Evolutionary conservation across 2,329 filamentous ascomycete species (phyloP).

Genomic region (Thelonectria rubi): DNA sequence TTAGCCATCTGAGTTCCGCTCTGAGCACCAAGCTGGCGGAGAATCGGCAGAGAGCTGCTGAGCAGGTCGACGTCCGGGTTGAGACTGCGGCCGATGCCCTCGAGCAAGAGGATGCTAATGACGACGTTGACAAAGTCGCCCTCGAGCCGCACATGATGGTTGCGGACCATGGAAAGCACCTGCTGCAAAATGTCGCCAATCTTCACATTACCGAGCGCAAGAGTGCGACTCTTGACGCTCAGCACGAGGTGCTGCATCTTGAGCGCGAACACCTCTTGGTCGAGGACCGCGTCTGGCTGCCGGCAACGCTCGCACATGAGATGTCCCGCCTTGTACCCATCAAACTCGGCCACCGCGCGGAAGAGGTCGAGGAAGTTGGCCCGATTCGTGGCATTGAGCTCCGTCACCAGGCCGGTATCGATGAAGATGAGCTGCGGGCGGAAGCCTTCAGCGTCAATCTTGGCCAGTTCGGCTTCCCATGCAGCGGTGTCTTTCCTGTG

Average conservation of each 20-base stretch:
- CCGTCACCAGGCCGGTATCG: conserved; percentile 93
- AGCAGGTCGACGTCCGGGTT: conserved; percentile 91
- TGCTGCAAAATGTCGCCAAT: conserved; percentile 95
- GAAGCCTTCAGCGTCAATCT: conserved; percentile 88
- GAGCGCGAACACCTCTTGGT: conserved; percentile 89
- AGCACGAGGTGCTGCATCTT: conserved; percentile 98
- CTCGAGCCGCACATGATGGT: conserved; percentile 92
- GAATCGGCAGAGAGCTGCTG: conserved; percentile 84
- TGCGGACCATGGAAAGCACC: conserved; percentile 89
- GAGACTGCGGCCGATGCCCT: conserved; percentile 89
- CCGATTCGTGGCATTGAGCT: conserved; percentile 87
- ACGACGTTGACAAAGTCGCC: conserved; percentile 99
- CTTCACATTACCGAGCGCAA: conserved; percentile 92
- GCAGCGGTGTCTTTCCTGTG: conserved; percentile 67
- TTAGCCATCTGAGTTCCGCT: conserved; percentile 75
- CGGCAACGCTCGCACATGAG: conserved; percentile 96
- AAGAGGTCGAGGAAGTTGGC: conserved; percentile 95
- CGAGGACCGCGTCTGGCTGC: conserved; percentile 88
- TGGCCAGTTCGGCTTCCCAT: conserved; percentile 78
- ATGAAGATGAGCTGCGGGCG: conserved; percentile 96
- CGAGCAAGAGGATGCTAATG: conserved; percentile 89
- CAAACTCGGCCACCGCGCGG: conserved; percentile 94
- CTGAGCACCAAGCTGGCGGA: conserved; percentile 85
- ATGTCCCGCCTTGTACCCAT: conserved; percentile 93
- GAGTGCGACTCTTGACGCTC: conserved; percentile 87